Conservation (phyloP, 352 stramenopile species). For the Pythium monospermum region DNA sequence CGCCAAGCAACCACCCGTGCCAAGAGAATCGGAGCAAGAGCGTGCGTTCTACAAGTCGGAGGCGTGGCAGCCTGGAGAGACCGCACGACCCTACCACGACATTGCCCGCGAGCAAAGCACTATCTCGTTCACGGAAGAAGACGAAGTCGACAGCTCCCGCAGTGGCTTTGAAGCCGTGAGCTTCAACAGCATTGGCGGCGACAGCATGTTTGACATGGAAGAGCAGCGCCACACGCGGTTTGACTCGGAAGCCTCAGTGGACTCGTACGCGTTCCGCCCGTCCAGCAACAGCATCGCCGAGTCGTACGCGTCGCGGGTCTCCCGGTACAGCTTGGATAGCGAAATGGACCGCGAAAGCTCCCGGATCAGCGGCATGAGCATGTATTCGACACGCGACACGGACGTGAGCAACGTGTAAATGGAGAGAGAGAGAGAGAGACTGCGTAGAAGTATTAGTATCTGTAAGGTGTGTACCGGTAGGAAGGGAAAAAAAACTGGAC, state of each 20-base stretch:
- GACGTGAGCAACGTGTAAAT: no score
- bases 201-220: slow-evolving; percentile 37
- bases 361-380: slow-evolving; percentile 48
- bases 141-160: background rate
- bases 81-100: slow-evolving; percentile 21
- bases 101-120: slow-evolving; percentile 14
- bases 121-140: slow-evolving; percentile 11
- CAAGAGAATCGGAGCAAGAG: slow-evolving; percentile 12
- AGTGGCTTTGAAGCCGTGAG: slow-evolving; percentile 10
- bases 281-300: slow-evolving; percentile 44
- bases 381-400: slow-evolving; percentile 22
- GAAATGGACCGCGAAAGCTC: slow-evolving; percentile 35
- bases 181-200: slow-evolving; percentile 5
- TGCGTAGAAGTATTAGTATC: no score
- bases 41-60: slow-evolving; percentile 21
- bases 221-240: slow-evolving; percentile 35
- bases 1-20: slow-evolving; percentile 31
- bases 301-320: slow-evolving; percentile 65
- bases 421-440: no score
- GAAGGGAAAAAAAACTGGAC: no score
- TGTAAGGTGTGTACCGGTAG: slow-evolving; percentile 1
- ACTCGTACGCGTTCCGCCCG: slow-evolving; percentile 62
- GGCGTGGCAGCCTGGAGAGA: slow-evolving; percentile 11
- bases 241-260: slow-evolving; percentile 60
- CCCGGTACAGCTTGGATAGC: slow-evolving; percentile 35